Base-by-base conservation (phyloP, 2,329 filamentous ascomycete genomes). In the Sarocladiaceae sp. region DNA sequence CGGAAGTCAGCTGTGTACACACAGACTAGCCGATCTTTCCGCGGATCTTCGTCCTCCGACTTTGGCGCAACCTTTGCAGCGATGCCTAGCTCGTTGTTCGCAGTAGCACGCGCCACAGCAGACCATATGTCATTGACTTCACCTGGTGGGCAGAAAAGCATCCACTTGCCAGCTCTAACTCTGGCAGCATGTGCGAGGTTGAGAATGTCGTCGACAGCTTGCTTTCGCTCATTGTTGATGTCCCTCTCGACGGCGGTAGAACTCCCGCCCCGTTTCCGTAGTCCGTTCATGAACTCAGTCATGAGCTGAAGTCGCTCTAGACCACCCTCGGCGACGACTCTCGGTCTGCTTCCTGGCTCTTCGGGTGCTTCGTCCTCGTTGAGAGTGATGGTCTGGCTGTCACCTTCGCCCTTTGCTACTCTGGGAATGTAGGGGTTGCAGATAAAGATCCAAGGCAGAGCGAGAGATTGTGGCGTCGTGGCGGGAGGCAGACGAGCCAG, bases 1-100 rank as follows among this genome's bases (percentile, higher is more conserved):
- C 72, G 72, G 62, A 91, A 94, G 64, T 96, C 83, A 37, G 74
- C 71, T 4, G 89, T 95, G 66, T 95, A 95, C 7, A 95, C 73
- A 58, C 87, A 92, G 23, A 95, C 82, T 37, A 94, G 68, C 18
- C 83, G 76, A 18, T 71, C 67, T 39, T 67, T 74, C 22, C 68
- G 61, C 5, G 55, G 54, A 44, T 69, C 62, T n/a, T 71, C 67
- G 1, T 66, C 66, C 5, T 68, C 70, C 10, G 77, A 65, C 44
- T 74, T 71, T 1, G 87, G 82, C 1, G 84, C 66, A 12, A 92
- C 86, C 68, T 94, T 95, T 10, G 89, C 87, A 1, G 73, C 77
- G 35, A 83, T 78, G 0, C 90, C 90, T 2, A 96, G 77, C 57
- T 87, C 78, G 54, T 86, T 84, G 26, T 81, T 78, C 12, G 80